phyloP scores from a whole-genome alignment of 2,329 filamentous ascomycete species.

The Sarocladium oryzae region DNA sequence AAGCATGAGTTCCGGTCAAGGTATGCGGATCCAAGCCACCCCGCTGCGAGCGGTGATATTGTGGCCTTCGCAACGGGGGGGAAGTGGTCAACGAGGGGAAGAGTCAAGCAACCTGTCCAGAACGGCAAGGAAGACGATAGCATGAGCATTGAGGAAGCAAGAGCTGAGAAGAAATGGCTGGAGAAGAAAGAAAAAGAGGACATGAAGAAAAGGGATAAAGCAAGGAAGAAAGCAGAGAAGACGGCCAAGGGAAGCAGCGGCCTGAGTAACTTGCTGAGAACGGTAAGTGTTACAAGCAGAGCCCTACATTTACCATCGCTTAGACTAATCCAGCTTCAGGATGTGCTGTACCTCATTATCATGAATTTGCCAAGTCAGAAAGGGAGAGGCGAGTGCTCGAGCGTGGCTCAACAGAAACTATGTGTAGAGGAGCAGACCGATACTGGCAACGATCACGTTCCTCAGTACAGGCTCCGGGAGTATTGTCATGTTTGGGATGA shows the following conservation, averaged over 20 bases:
- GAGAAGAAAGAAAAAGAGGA: slow-evolving; percentile 3
- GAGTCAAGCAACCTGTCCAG: background rate
- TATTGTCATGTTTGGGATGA: no score
- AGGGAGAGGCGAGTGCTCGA: background rate
- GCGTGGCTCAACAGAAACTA: background rate
- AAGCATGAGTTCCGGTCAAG: slow-evolving; percentile 19
- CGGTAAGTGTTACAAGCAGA: no score
- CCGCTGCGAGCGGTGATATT: slow-evolving; percentile 19
- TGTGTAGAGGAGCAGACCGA: no score
- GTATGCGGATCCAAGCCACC: slow-evolving; percentile 21
- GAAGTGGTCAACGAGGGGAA: slow-evolving; percentile 6
- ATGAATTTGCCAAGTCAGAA: background rate
- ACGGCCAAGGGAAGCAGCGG: background rate
- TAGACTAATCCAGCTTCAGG: no score
- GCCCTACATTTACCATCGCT: no score
- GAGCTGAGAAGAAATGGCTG: background rate
- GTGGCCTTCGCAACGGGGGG: slow-evolving; percentile 20
- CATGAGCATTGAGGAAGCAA: background rate
- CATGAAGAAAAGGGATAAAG: slow-evolving; percentile 11
- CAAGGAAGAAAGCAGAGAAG: slow-evolving; percentile 3
- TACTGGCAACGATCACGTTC: no score
- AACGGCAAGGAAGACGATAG: background rate
- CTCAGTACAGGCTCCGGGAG: no score
- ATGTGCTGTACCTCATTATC: slow-evolving; percentile 2
- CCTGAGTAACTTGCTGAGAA: background rate